These are phyloP conservation scores for Xylariaceae sp. DNA, from an alignment of 2,329 filamentous ascomycete species.

Conservation along the genomic window DNA sequence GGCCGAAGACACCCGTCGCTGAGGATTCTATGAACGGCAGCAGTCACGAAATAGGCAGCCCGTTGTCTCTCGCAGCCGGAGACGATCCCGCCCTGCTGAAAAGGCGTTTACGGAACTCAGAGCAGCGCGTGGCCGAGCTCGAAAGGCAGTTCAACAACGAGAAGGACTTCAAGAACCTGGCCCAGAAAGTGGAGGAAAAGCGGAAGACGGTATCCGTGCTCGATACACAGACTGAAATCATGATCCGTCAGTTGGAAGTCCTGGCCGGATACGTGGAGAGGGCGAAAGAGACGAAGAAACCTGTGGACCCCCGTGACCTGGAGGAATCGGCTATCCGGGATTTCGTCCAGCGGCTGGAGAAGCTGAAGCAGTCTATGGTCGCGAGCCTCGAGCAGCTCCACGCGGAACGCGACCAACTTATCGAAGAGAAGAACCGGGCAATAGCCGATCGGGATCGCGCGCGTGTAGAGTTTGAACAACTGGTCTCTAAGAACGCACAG, in stretches of 20 bases:
- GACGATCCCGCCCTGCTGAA: conserved; percentile 65
- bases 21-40: conserved; percentile 47
- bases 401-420: conserved; percentile 69
- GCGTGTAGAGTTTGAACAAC: conserved; percentile 89
- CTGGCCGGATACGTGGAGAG: conserved; percentile 82
- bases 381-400: conserved; percentile 55
- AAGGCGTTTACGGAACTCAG: conserved; percentile 72
- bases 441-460: conserved; percentile 86
- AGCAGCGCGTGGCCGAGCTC: conserved; percentile 80
- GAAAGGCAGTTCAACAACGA: conserved; percentile 68
- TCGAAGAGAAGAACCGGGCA: conserved; percentile 79
- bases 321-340: conserved; percentile 90
- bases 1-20: conserved; percentile 62
- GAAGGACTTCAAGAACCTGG: conserved; percentile 66
- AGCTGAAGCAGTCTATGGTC: conserved; percentile 55
- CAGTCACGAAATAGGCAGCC: conserved; percentile 64
- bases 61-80: conserved; percentile 54
- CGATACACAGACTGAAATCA: conserved; percentile 91
- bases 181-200: conserved; percentile 86
- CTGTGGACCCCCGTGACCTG: conserved; percentile 73
- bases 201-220: conserved; percentile 91
- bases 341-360: conserved; percentile 69
- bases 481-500: conserved; percentile 91
- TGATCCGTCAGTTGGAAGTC: conserved; percentile 85
- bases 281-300: conserved; percentile 75